Evolutionary conservation across 345 rosid species (phyloP).

Genomic region (Gossypium thurberi): DNA sequence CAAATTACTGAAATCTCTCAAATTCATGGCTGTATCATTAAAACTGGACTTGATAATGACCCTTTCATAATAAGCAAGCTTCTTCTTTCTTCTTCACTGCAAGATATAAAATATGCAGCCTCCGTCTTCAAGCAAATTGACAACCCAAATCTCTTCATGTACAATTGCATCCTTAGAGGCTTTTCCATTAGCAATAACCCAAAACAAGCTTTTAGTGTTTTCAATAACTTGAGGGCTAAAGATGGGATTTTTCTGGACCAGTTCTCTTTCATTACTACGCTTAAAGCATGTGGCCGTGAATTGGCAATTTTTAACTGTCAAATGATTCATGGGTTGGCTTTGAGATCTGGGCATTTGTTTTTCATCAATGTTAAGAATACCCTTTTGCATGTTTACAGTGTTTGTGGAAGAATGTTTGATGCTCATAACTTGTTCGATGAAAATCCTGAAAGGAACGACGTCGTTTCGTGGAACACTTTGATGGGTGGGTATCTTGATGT

Average conservation of each 20-base stretch:
- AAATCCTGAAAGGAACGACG: slow-evolving; percentile 35
- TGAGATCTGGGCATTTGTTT: slow-evolving; percentile 41
- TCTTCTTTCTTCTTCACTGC: slow-evolving; percentile 48
- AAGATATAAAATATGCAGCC: slow-evolving; percentile 41
- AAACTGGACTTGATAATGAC: slow-evolving; percentile 44
- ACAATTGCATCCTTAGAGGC: slow-evolving; percentile 52
- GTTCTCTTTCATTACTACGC: slow-evolving; percentile 51
- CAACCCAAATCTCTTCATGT: slow-evolving; percentile 53
- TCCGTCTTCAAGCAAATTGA: slow-evolving; percentile 41
- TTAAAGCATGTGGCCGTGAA: slow-evolving; percentile 43
- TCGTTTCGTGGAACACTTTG: slow-evolving; percentile 50
- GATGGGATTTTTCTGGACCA: slow-evolving; percentile 36
- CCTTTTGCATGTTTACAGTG: slow-evolving; percentile 39
- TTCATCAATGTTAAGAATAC: slow-evolving; percentile 42
- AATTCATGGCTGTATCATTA: slow-evolving; percentile 50
- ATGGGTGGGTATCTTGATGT: slow-evolving; percentile 43
- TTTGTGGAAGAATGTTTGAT: slow-evolving; percentile 23
- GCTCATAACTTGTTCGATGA: slow-evolving; percentile 59
- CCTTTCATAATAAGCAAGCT: slow-evolving; percentile 55
- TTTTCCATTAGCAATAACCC: slow-evolving; percentile 46
- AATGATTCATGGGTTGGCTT: slow-evolving; percentile 44
- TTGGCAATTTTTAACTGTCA: slow-evolving; percentile 23
- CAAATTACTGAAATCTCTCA: slow-evolving; percentile 33
- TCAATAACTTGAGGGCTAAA: slow-evolving; percentile 44
- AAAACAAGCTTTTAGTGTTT: slow-evolving; percentile 35